phyloP scores from a whole-genome alignment of 169 alveolate genomes.

The Eimeria zaria region DNA sequence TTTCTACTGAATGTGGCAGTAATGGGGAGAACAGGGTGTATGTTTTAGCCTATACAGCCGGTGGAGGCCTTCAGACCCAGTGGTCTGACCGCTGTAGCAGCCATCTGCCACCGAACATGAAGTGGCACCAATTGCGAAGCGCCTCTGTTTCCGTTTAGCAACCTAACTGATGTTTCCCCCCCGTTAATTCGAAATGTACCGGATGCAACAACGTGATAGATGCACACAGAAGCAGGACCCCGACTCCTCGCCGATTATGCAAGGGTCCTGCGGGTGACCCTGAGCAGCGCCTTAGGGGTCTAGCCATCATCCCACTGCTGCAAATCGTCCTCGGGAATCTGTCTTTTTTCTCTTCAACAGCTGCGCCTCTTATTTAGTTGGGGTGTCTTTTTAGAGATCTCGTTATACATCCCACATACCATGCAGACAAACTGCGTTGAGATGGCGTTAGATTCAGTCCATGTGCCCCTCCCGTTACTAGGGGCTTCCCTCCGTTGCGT shows the following conservation, averaged over 20 bases:
- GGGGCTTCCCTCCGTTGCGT: slow-evolving; percentile 74
- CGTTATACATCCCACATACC: neutral
- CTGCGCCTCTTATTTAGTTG: neutral
- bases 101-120: neutral
- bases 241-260: neutral
- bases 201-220: neutral
- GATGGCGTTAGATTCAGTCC: slow-evolving; percentile 38
- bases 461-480: slow-evolving; percentile 39
- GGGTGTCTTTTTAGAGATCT: neutral
- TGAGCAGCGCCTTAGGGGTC: neutral
- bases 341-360: neutral
- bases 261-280: slow-evolving; percentile 19
- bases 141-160: neutral
- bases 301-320: neutral
- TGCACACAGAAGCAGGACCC: neutral
- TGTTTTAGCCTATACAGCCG: neutral
- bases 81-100: slow-evolving; percentile 40
- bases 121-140: neutral
- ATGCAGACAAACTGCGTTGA: slow-evolving; percentile 77
- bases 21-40: neutral
- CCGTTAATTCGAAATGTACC: neutral
- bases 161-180: neutral
- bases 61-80: neutral
- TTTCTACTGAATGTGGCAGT: neutral
- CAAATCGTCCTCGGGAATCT: neutral